Conservation (phyloP, 1,284 basidiomycete species). For the Puccinia novopanici region DNA sequence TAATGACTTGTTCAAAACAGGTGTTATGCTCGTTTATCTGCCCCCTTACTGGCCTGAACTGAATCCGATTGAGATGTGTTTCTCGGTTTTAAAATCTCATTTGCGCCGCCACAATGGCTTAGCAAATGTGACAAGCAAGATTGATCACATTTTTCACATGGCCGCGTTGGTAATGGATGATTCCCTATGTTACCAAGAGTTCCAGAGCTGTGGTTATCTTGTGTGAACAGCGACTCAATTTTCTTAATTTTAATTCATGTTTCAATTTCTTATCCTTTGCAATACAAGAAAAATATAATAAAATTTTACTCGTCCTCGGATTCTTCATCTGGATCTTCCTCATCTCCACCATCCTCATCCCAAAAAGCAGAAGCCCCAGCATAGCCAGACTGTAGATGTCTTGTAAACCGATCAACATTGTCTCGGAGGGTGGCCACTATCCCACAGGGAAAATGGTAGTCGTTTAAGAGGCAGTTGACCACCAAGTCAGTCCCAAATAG, state of each 20-base stretch:
- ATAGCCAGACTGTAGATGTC: not conserved
- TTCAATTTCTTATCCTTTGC: too few species aligned
- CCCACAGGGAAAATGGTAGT: not conserved
- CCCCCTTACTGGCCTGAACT: slow-evolving; percentile 27
- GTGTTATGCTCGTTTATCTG: slow-evolving; percentile 5
- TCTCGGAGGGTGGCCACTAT: not conserved
- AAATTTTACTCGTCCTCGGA: too few species aligned
- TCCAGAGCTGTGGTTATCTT: slow-evolving; percentile 17
- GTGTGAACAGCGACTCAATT: too few species aligned
- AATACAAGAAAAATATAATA: too few species aligned
- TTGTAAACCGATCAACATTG: not conserved
- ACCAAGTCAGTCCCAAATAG: not conserved
- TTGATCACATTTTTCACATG: not conserved
- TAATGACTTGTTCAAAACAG: too few species aligned
- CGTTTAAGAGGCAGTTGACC: not conserved
- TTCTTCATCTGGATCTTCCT: too few species aligned
- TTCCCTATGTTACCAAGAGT: not conserved
- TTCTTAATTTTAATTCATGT: too few species aligned
- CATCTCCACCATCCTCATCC: too few species aligned
- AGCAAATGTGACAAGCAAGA: not conserved
- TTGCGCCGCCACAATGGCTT: not conserved
- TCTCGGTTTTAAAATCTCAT: slow-evolving; percentile 9
- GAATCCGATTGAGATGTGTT: slow-evolving; percentile 34
- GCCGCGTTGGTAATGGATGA: not conserved
- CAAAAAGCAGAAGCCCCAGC: too few species aligned